Evolutionary conservation across 2,329 filamentous ascomycete genomes (phyloP).

Genomic region (Fusarium bulbicola): DNA sequence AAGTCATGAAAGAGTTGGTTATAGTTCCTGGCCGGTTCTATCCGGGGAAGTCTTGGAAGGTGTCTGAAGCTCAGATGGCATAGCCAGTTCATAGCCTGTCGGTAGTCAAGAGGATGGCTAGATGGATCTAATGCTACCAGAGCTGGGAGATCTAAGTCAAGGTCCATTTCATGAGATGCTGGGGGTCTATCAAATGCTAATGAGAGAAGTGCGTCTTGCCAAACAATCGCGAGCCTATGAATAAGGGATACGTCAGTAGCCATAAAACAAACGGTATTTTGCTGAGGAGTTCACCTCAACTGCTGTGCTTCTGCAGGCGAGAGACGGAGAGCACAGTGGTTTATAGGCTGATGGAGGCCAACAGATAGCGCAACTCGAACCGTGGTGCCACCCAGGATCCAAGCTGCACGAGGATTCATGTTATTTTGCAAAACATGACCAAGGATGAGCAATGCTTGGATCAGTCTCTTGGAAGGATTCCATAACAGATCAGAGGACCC

Average conservation of each 20-base stretch:
- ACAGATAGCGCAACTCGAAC: slow-evolving; percentile 24
- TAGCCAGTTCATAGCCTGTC: slow-evolving; percentile 32
- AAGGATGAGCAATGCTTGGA: slow-evolving; percentile 32
- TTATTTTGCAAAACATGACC: slow-evolving; percentile 31
- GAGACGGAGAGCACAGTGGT: background rate
- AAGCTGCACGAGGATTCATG: slow-evolving; percentile 33
- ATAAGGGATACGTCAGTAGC: background rate
- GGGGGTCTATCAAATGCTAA: slow-evolving; percentile 28
- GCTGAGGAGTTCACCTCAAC: background rate
- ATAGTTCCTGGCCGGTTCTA: background rate
- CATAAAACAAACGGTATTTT: fast-evolving
- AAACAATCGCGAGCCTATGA: slow-evolving; percentile 24
- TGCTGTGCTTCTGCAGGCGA: slow-evolving; percentile 1
- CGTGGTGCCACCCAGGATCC: slow-evolving; percentile 29
- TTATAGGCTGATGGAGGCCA: slow-evolving; percentile 18
- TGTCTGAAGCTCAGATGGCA: slow-evolving; percentile 10
- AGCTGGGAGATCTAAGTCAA: slow-evolving; percentile 5
- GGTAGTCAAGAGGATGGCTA: slow-evolving; percentile 1
- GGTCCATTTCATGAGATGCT: slow-evolving; percentile 22
- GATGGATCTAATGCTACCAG: background rate
- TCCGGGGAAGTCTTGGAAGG: background rate
- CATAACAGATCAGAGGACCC: slow-evolving; percentile 17
- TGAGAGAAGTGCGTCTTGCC: slow-evolving; percentile 32
- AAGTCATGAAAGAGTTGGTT: background rate
- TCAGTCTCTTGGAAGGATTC: slow-evolving; percentile 18